Percentiles rank a stretch among this genome's conserved stretches.
Evolutionary conservation across 106 monocot genomes (phyloP).

Genomic region (Ottelia alismoides): DNA sequence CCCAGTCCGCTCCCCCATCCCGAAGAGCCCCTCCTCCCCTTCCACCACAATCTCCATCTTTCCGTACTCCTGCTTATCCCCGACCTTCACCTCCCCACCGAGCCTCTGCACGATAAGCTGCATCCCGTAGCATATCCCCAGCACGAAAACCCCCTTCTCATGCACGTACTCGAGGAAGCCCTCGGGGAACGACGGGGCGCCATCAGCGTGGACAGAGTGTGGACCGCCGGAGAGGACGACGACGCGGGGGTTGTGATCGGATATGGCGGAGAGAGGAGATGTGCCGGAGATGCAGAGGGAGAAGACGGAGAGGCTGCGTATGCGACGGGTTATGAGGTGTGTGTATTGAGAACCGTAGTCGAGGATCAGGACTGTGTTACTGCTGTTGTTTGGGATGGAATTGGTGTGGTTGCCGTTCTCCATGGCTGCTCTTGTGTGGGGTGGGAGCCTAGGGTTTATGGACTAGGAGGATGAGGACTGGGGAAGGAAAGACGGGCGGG

Average conservation of each 20-base stretch:
- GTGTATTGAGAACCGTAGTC: constrained; percentile 98
- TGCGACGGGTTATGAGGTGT: constrained; percentile 91
- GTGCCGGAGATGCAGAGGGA: constrained; percentile 92
- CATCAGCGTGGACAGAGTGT: constrained; percentile 68
- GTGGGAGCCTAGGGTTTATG: no score
- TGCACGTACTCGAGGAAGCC: constrained; percentile 65
- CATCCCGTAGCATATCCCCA: constrained; percentile 97
- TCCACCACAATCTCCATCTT: constrained; percentile 73
- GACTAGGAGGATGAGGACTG: no score
- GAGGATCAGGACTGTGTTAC: constrained; percentile 76
- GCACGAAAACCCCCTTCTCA: constrained; percentile 44
- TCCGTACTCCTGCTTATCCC: constrained; percentile 90
- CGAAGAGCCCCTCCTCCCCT: constrained; percentile 29
- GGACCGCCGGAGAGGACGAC: constrained; percentile 94
- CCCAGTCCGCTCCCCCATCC: constrained; percentile 16
- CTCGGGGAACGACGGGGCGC: constrained; percentile 73
- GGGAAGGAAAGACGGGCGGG: no score
- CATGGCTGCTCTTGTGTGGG: no score
- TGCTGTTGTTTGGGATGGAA: no score
- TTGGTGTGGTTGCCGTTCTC: no score
- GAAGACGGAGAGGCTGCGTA: constrained; percentile 73
- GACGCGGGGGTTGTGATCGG: constrained; percentile 34
- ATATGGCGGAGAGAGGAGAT: constrained; percentile 31
- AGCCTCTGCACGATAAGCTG: constrained; percentile 87
- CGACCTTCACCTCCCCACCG: constrained; percentile 56